These are phyloP conservation scores for Fabrea salina DNA, from an alignment of 169 alveolate species.

Conservation along the genomic window DNA sequence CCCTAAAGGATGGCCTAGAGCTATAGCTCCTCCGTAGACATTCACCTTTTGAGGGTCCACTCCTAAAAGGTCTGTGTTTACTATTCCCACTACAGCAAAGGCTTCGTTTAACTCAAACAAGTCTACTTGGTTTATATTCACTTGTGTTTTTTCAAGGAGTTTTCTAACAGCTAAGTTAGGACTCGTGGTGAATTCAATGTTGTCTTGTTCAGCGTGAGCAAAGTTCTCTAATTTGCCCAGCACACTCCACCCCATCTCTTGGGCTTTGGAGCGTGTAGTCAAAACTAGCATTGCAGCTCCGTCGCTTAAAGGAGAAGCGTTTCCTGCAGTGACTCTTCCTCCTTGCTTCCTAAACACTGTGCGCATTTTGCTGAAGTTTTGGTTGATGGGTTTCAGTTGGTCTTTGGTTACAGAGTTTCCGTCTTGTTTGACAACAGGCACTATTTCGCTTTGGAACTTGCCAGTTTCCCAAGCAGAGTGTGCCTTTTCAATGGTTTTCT, in stretches of 20 bases:
- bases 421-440: neutral
- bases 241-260: slow-evolving; percentile 80
- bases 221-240: slow-evolving; percentile 82
- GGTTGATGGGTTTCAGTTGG: neutral
- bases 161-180: slow-evolving; percentile 82
- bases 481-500: slow-evolving; percentile 81
- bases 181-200: slow-evolving; percentile 85
- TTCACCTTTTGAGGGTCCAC: slow-evolving; percentile 80
- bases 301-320: slow-evolving; percentile 88
- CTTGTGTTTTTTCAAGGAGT: slow-evolving; percentile 66
- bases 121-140: slow-evolving; percentile 62
- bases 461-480: slow-evolving; percentile 34
- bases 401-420: neutral
- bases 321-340: slow-evolving; percentile 91
- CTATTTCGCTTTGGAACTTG: neutral
- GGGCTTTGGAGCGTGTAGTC: slow-evolving; percentile 73
- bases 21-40: slow-evolving; percentile 92
- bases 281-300: slow-evolving; percentile 90
- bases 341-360: slow-evolving; percentile 48
- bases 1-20: slow-evolving; percentile 92
- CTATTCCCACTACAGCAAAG: slow-evolving; percentile 86
- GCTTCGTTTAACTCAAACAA: slow-evolving; percentile 90
- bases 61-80: slow-evolving; percentile 73
- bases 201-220: slow-evolving; percentile 87
- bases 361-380: neutral